Base-by-base conservation (phyloP, 108 stramenopile genomes). In the Skeletonema marinoi region DNA sequence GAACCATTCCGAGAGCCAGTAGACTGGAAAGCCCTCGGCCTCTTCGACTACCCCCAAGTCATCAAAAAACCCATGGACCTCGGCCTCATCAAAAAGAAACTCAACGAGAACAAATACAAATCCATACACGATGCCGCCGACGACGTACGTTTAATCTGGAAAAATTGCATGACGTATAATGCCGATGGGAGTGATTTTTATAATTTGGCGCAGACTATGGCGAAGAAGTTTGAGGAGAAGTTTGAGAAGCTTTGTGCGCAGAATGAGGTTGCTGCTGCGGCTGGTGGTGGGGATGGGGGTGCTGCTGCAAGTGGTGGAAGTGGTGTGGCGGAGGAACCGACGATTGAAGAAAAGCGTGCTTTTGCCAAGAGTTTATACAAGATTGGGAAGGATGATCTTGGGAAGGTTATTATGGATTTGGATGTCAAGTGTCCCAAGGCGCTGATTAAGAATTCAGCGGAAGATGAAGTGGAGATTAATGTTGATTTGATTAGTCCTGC, bases 51-150 rank as follows among this genome's bases (percentile, higher is more conserved):
- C 78, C 98, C 97, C 62, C 80, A 90, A 78, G 84, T 98, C 10
- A 86, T 98, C 83, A 96, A 97, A 73, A 90, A 91, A 68, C 98
- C 97, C 58, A 98, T 98, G 97, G 98, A 98, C 86, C 86, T 98
- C 29, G 95, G 96, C 17, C 96, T 96, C 14, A 87, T 98, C 56
- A 95, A 96, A 74, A 78, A 86, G 32, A 91, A 92, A 41, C 71
- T 98, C 32, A 88, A 88, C 54, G 73, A 77, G 8, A 79, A 90
- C 16, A 87, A 87, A 33, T 98, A 98, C 78, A 82, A 86, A 70
- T 80, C 82, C 32, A 70, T 94, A 56, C 82, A 84, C 33, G 94
- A 95, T 16, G 89, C 84, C 39, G 96, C 96, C 31, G 86, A 89
- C n/a, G 98, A 98, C 70, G 89, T 98, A 21, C 93, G 97, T 9